Percentiles rank a stretch among this genome's conserved stretches.
phyloP scores from a whole-genome alignment of 495 filamentous ascomycete species.

The Penicillium robsamsonii region DNA sequence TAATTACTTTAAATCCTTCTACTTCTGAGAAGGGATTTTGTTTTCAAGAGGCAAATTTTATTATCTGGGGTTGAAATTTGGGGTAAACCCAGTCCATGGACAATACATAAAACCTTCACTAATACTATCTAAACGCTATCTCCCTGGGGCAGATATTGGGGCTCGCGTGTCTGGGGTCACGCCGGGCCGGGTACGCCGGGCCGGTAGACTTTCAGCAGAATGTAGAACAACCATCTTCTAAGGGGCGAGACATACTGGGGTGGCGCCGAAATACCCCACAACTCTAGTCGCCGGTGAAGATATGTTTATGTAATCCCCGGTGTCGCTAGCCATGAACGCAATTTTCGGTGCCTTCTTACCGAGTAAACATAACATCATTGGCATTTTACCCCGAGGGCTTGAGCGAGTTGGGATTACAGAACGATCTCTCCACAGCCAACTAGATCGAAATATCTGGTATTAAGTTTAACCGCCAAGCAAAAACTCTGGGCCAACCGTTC shows the following conservation, averaged over 20 bases:
- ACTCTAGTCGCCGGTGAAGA: constrained; percentile 3
- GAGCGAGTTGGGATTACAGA: neutral
- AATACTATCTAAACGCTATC: neutral
- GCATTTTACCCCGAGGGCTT: neutral
- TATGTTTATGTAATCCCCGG: constrained; percentile 2
- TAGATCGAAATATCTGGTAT: neutral
- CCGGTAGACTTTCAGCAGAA: neutral
- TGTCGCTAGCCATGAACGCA: neutral
- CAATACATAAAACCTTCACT: neutral
- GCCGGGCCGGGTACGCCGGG: constrained; percentile 12
- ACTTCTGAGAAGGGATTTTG: too few species aligned
- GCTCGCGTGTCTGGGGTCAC: neutral
- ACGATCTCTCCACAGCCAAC: neutral
- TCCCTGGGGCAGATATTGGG: neutral
- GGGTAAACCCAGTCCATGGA: neutral
- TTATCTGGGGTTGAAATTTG: constrained; percentile 1
- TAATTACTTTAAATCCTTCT: neutral
- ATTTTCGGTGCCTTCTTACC: neutral
- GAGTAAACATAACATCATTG: neutral
- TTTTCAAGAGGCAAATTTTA: neutral
- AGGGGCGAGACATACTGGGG: neutral
- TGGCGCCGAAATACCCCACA: constrained; percentile 5
- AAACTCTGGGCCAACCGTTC: constrained; percentile 24
- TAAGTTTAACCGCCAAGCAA: constrained; percentile 22
- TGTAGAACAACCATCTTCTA: neutral